phyloP scores from a whole-genome alignment of 139 green algal species.

The Coccomyxa sp. region DNA sequence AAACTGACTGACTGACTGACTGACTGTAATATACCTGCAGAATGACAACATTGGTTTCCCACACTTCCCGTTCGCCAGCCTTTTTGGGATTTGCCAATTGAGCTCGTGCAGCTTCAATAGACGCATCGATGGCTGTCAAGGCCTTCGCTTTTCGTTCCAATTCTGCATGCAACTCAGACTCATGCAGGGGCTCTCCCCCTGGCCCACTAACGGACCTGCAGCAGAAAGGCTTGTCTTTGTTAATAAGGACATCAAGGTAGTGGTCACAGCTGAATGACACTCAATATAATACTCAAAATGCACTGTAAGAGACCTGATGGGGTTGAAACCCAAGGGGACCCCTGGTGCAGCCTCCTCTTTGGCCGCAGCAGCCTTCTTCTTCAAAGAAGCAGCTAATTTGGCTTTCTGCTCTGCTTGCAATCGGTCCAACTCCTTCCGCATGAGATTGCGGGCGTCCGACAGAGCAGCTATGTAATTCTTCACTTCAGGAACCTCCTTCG shows the following conservation, averaged over 20 bases:
- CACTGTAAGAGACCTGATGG: conserved; percentile 19
- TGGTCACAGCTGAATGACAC: neutral
- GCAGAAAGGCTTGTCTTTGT: neutral
- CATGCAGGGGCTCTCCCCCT: conserved; percentile 22
- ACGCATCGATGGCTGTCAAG: conserved; percentile 21
- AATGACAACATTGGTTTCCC: conserved; percentile 45
- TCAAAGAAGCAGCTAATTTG: neutral
- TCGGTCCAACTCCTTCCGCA: conserved; percentile 2
- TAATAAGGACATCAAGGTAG: neutral
- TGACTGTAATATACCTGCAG: conserved; percentile 48
- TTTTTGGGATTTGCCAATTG: conserved; percentile 18
- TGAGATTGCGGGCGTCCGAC: conserved; percentile 10
- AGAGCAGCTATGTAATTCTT: conserved; percentile 18
- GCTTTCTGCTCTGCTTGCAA: conserved; percentile 5
- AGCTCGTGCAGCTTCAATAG: conserved; percentile 24
- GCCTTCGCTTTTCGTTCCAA: conserved; percentile 15
- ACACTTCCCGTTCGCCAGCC: conserved; percentile 35
- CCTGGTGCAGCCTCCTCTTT: conserved; percentile 19
- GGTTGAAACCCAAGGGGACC: conserved; percentile 38
- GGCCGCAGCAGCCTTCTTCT: conserved; percentile 6
- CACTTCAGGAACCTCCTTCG: neutral
- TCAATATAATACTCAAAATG: neutral
- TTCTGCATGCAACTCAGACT: conserved; percentile 24
- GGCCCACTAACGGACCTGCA: conserved; percentile 1
- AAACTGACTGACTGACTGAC: too few species aligned